Conservation (phyloP, 2,329 filamentous ascomycete genomes). For the Hypoxylon sp. region DNA sequence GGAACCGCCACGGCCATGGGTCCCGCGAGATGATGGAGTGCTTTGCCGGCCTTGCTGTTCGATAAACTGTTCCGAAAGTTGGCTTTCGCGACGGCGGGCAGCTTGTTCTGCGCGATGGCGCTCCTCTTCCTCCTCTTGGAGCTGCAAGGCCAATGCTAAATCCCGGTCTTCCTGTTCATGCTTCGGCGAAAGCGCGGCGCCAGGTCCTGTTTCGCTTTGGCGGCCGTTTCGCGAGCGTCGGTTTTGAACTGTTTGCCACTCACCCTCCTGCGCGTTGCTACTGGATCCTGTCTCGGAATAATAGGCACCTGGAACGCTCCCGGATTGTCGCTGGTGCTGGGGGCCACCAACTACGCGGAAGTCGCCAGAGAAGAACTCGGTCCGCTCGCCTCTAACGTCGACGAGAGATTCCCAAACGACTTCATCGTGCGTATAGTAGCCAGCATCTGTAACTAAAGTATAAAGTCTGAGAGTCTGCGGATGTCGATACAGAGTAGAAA, state of each 20-base stretch:
- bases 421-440: slow-evolving; percentile 88
- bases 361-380: slow-evolving; percentile 90
- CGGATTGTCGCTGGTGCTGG: slow-evolving; percentile 44
- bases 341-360: slow-evolving; percentile 84
- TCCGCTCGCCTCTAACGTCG: slow-evolving; percentile 85
- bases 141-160: slow-evolving; percentile 87
- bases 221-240: slow-evolving; percentile 49
- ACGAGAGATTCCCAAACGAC: slow-evolving; percentile 96
- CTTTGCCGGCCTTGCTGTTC: slow-evolving; percentile 68
- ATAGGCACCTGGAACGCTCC: slow-evolving; percentile 28
- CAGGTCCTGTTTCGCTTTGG: slow-evolving; percentile 36
- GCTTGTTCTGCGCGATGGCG: slow-evolving; percentile 73
- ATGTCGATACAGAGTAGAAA: slow-evolving; percentile 92
- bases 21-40: slow-evolving; percentile 35
- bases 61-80: slow-evolving; percentile 77
- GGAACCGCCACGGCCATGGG: slow-evolving; percentile 41
- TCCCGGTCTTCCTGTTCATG: slow-evolving; percentile 85
- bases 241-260: slow-evolving; percentile 69
- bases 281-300: slow-evolving; percentile 38
- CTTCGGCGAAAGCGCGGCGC: slow-evolving; percentile 55
- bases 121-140: slow-evolving; percentile 94
- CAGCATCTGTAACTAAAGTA: slow-evolving; percentile 91
- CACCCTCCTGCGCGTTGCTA: slow-evolving; percentile 52
- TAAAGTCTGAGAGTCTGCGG: slow-evolving; percentile 80
- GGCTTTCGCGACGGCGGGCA: slow-evolving; percentile 73